phyloP scores from a whole-genome alignment of 176 grass and related monocot genomes.

The Rhynchospora breviuscula region DNA sequence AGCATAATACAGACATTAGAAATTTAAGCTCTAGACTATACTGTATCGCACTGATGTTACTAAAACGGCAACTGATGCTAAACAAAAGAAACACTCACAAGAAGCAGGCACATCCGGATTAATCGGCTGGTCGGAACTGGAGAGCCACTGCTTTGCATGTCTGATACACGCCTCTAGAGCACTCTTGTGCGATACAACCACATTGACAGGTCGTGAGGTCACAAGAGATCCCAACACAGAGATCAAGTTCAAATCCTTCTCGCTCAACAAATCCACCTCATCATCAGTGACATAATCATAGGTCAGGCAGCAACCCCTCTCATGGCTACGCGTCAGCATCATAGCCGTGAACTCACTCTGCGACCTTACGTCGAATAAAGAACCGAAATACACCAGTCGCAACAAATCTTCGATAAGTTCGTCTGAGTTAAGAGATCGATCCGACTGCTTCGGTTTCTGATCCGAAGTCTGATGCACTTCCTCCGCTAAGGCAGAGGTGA shows the following conservation, averaged over 20 bases:
- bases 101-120: conserved; percentile 46
- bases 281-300: conserved; percentile 93
- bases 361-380: conserved; percentile 68
- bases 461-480: conserved; percentile 37
- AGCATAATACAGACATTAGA: not conserved
- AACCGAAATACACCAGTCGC: conserved; percentile 71
- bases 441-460: conserved; percentile 15
- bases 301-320: conserved; percentile 79
- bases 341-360: conserved; percentile 65
- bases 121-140: conserved; percentile 48
- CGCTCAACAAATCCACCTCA: conserved; percentile 54
- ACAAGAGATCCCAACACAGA: conserved; percentile 50
- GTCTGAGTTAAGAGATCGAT: not conserved
- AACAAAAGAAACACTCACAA: conserved; percentile 38
- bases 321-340: conserved; percentile 65
- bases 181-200: conserved; percentile 59
- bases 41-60: not conserved
- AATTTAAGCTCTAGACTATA: not conserved
- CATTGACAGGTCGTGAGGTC: conserved; percentile 52
- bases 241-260: conserved; percentile 63
- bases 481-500: conserved; percentile 60
- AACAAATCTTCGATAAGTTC: conserved; percentile 51
- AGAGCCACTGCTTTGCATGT: conserved; percentile 64
- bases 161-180: conserved; percentile 63
- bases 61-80: not conserved